These are phyloP conservation scores for Schizopora paradoxa DNA, from an alignment of 1,284 basidiomycete genomes.

Conservation along the genomic window DNA sequence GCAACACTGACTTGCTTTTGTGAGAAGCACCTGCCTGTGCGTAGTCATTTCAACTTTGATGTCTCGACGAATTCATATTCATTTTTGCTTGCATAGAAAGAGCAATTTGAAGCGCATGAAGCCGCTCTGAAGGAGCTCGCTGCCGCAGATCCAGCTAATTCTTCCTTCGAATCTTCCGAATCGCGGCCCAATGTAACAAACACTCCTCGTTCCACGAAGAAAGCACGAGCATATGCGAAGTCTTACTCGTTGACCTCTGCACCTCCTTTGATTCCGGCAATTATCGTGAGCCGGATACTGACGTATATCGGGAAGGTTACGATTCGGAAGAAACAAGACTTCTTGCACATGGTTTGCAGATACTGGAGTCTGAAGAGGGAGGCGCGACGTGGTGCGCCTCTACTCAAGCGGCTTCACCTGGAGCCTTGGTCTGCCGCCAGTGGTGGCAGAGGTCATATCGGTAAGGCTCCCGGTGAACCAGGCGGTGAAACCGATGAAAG, in stretches of 20 bases:
- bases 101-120: slow-evolving; percentile 56
- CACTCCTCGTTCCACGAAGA: slow-evolving; percentile 45
- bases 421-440: slow-evolving; percentile 95
- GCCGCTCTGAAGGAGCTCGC: slow-evolving; percentile 44
- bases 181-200: slow-evolving; percentile 31
- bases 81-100: slow-evolving; percentile 41
- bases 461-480: too few species aligned
- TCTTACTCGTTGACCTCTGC: slow-evolving; percentile 73
- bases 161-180: slow-evolving; percentile 29
- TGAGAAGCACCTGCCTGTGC: slow-evolving; percentile 83
- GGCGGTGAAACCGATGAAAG: slow-evolving; percentile 76
- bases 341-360: slow-evolving; percentile 75
- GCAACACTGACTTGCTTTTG: slow-evolving; percentile 75
- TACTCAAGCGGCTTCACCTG: slow-evolving; percentile 90
- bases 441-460: slow-evolving; percentile 44
- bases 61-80: slow-evolving; percentile 6
- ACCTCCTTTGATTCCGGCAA: slow-evolving; percentile 63
- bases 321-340: slow-evolving; percentile 73
- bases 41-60: slow-evolving; percentile 26
- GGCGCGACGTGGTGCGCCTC: slow-evolving; percentile 85
- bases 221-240: slow-evolving; percentile 76
- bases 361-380: slow-evolving; percentile 99
- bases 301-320: slow-evolving; percentile 73
- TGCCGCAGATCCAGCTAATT: slow-evolving; percentile 30
- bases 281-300: slow-evolving; percentile 72